phyloP scores from a whole-genome alignment of 1,284 basidiomycete species.

The Malassezia globosa region DNA sequence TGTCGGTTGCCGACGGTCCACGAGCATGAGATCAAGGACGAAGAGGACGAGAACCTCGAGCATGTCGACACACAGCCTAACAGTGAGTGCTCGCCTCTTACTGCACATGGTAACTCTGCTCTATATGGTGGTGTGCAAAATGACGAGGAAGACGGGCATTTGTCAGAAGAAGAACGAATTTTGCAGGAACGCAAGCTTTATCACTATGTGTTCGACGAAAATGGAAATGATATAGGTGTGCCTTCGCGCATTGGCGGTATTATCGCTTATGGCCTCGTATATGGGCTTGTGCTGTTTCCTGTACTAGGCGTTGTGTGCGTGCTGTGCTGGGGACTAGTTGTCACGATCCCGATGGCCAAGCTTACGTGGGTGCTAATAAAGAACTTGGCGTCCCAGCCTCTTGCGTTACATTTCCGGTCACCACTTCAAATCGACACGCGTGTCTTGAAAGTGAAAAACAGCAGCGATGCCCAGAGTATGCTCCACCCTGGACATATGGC shows the following conservation, averaged over 20 bases:
- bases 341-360: slow-evolving; percentile 96
- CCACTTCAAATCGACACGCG: slow-evolving; percentile 25
- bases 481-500: slow-evolving; percentile 48
- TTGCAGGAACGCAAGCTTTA: slow-evolving; percentile 34
- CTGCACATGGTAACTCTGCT: slow-evolving; percentile 3
- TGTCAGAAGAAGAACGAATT: slow-evolving; percentile 25
- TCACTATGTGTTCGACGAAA: slow-evolving; percentile 35
- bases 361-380: slow-evolving; percentile 85
- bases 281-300: slow-evolving; percentile 79
- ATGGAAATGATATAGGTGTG: slow-evolving; percentile 32
- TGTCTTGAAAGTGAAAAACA: slow-evolving; percentile 16
- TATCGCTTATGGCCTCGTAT: slow-evolving; percentile 52
- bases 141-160: slow-evolving; percentile 9
- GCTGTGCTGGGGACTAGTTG: slow-evolving; percentile 80
- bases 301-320: slow-evolving; percentile 58
- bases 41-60: slow-evolving; percentile 2
- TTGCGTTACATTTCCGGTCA: slow-evolving; percentile 76
- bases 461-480: slow-evolving; percentile 25
- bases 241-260: slow-evolving; percentile 26
- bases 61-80: slow-evolving; percentile 3
- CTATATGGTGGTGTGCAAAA: slow-evolving; percentile 5
- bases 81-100: neutral
- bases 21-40: slow-evolving; percentile 14
- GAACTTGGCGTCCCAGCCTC: slow-evolving; percentile 68
- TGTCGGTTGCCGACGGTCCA: slow-evolving; percentile 5